Evolutionary conservation across 495 filamentous ascomycete genomes (phyloP), one percentile per base, ranked within the genome.

Genomic region (Penicillium simplicissimum): DNA sequence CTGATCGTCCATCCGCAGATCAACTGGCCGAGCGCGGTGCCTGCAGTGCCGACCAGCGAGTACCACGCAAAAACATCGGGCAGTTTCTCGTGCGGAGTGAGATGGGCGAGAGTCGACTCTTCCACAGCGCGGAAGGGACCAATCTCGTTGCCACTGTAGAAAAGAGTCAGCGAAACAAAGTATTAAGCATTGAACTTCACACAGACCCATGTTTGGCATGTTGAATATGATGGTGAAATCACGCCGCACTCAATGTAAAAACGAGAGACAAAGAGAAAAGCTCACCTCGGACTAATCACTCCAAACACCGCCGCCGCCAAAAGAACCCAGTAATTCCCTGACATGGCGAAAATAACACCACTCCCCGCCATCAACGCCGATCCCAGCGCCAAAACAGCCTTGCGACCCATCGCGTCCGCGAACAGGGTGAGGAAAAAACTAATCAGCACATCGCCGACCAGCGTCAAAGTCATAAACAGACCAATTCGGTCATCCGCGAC

Each of bases 31-130:
- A 84, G 70, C 1, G 90, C 87, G 0, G 85, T 84, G 0, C 87
- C 88, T 0, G 85, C 76, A 1, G 81, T 82, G 10, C 88, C 90
- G 10, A 88, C 67, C 9, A 94, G 79, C 0, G 85, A 85, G 67
- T 95, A 92, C 92, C 92, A 96, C 8, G 91, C 87, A 66, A 92
- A 89, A 21, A 96, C 84, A 75, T 93, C 90, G 48, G 87, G 81
- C 49, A 91, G 80, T 11, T 76, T 72, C 21, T 81, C 80, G 21
- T 85, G 74, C 0, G 80, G 77, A 0, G 87, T 89, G 17, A 96
- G 80, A 61, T 94, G 90, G 7, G 91, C 88, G 11, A 94, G 70
- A 3, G 88, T 88, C 13, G 88, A 90, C 74, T 95, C 91, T 69
- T 96, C 92, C n/a, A 94, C 84, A 23, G 91, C 91, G 49, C 89